Percentiles rank a stretch among this genome's conserved stretches.
phyloP scores from a whole-genome alignment of 2,329 filamentous ascomycete species.

The Daldinia eschscholtzii region DNA sequence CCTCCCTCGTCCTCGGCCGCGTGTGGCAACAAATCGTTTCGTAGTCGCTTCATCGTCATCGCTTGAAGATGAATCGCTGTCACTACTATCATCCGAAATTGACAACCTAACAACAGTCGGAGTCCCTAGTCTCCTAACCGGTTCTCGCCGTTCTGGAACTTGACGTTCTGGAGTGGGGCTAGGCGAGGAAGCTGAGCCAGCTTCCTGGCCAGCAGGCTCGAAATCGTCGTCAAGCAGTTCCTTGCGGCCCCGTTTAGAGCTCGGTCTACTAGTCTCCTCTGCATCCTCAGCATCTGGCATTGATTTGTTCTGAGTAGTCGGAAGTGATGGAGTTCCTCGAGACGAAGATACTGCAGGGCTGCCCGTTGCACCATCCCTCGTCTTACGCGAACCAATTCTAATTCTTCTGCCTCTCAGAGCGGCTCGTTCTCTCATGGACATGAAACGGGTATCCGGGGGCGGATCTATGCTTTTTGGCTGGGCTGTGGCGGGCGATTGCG shows the following conservation, averaged over 20 bases:
- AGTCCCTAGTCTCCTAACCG: constrained; percentile 30
- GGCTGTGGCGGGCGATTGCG: constrained; percentile 28
- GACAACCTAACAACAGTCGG: constrained; percentile 47
- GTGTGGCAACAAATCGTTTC: constrained; percentile 17
- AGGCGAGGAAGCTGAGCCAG: constrained; percentile 37
- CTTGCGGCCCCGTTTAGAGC: constrained; percentile 40
- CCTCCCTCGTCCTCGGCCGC: constrained; percentile 34
- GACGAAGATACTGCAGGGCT: constrained; percentile 26
- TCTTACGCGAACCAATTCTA: constrained; percentile 58
- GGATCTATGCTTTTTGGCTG: constrained; percentile 30
- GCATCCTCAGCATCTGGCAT: not conserved
- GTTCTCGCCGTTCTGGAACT: constrained; percentile 15
- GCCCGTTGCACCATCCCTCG: constrained; percentile 20
- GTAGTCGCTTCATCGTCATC: constrained; percentile 22
- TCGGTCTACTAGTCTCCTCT: constrained; percentile 25
- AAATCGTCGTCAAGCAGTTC: constrained; percentile 48
- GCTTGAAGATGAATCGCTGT: constrained; percentile 33
- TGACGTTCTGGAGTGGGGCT: constrained; percentile 37
- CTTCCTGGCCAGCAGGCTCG: constrained; percentile 31
- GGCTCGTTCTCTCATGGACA: constrained; percentile 71
- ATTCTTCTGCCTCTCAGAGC: constrained; percentile 66
- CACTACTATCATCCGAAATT: constrained; percentile 36
- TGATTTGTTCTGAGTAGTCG: constrained; percentile 21
- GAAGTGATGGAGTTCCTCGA: constrained; percentile 15
- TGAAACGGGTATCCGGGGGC: constrained; percentile 53